A percentile compares a stretch with the other conserved stretches of the same genome.
Evolutionary conservation across 495 filamentous ascomycete species (phyloP).

Genomic region (Talaromyces adpressus): DNA sequence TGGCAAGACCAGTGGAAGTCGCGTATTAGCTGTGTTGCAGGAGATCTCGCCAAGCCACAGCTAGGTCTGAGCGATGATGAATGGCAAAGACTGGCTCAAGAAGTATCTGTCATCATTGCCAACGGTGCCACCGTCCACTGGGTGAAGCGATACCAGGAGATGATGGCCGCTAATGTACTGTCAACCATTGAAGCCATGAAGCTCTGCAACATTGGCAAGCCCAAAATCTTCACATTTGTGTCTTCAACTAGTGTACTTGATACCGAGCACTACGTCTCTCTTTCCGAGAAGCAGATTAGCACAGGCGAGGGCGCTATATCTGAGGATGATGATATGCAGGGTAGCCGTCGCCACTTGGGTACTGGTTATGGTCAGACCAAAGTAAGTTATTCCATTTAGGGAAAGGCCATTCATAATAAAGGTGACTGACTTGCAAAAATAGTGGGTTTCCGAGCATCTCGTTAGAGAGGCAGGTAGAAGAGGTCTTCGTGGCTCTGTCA

Average conservation of each 20-base stretch:
- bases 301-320: slow-evolving; percentile 46
- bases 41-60: slow-evolving; percentile 62
- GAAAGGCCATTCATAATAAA: too few species aligned
- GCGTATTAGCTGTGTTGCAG: slow-evolving; percentile 58
- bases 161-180: slow-evolving; percentile 73
- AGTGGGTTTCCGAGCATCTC: slow-evolving; percentile 73
- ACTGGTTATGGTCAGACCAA: slow-evolving; percentile 93
- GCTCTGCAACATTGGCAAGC: slow-evolving; percentile 67
- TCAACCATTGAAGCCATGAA: slow-evolving; percentile 70
- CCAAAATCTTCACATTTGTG: slow-evolving; percentile 78
- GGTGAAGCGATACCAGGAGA: slow-evolving; percentile 71
- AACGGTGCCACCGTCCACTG: slow-evolving; percentile 88
- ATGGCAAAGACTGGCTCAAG: slow-evolving; percentile 57
- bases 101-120: slow-evolving; percentile 77
- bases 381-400: not conserved
- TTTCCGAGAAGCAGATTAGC: slow-evolving; percentile 54
- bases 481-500: slow-evolving; percentile 67
- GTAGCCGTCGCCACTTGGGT: slow-evolving; percentile 56
- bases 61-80: slow-evolving; percentile 58
- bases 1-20: slow-evolving; percentile 67
- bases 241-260: slow-evolving; percentile 83
- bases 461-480: slow-evolving; percentile 71
- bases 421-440: not conserved
- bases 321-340: slow-evolving; percentile 60
- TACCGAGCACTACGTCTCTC: slow-evolving; percentile 67